Base-by-base conservation (phyloP, 768 basidiomycete species). In the Tephrocybe sp. region DNA sequence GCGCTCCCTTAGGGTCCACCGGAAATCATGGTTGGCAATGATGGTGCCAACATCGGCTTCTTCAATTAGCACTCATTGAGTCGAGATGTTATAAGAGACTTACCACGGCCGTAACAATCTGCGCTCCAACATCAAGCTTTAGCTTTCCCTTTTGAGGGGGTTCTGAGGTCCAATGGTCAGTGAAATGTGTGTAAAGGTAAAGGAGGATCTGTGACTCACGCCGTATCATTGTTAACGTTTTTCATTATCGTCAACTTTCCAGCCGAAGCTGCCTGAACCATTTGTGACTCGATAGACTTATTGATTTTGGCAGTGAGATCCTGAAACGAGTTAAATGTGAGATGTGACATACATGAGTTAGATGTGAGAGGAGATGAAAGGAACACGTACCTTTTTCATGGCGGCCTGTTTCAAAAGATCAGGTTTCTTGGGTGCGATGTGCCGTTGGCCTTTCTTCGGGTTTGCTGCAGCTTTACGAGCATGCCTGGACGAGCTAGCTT, bases 181-280 rank as follows among this genome's bases (percentile, higher is more conserved):
- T 13, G 13, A 19, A 13, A 33, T 13, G n/a, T 41, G 24, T 41
- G 36, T 34, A 15, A 34, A 34, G 8, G 33, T 15, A 22, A 30
- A 12, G 37, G 18, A 22, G 15, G 16, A 4, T 10, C 4, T 21
- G 11, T 25, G 19, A 61, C 71, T 54, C 55, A 78, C 76, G 33
- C 9, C 7, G 57, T 61, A 55, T 80, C 76, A 31, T 73, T 63
- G 16, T 66, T 73, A 12, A 70, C 66, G 53, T 84, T 80, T 70
- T 88, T 90, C 92, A 97, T 92, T 64, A 97, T 93, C 23, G 91
- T 91, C 53, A 97, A 75, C 65, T 91, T 92, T 31, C 94, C 94
- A 36, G 84, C 75, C 4, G 90, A 92, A 3, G 94, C 94, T 6
- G 92, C 92, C 42, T 82, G 72, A 11, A 91, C 88, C 83, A 94